phyloP scores from a whole-genome alignment of 495 filamentous ascomycete species.

The Aspergillus asperescens region DNA sequence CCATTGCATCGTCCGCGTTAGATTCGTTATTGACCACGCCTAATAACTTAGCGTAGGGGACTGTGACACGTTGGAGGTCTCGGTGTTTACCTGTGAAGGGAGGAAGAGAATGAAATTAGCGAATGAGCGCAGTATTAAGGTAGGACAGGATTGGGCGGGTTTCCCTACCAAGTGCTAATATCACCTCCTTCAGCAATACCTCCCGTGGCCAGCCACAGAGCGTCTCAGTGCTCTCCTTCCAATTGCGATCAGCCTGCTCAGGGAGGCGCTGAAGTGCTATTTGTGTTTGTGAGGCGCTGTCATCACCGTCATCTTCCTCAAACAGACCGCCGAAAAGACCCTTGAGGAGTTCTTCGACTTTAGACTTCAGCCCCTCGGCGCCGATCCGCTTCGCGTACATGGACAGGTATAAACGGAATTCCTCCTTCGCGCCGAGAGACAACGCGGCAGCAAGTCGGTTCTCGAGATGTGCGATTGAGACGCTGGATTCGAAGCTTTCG shows the following conservation, averaged over 20 bases:
- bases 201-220: constrained; percentile 86
- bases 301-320: constrained; percentile 27
- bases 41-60: constrained; percentile 78
- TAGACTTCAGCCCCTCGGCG: constrained; percentile 75
- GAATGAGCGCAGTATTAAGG: constrained; percentile 31
- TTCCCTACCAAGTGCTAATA: constrained; percentile 82
- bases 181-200: constrained; percentile 80
- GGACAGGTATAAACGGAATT: constrained; percentile 83
- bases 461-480: constrained; percentile 92
- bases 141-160: background rate
- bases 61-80: constrained; percentile 82
- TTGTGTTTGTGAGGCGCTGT: constrained; percentile 31
- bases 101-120: background rate
- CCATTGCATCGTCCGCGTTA: constrained; percentile 50
- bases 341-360: constrained; percentile 86
- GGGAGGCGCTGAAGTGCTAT: constrained; percentile 52
- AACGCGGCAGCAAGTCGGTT: constrained; percentile 88
- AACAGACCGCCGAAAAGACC: constrained; percentile 68
- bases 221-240: constrained; percentile 44
- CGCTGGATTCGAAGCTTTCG: constrained; percentile 83
- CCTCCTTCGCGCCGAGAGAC: constrained; percentile 77
- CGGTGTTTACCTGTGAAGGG: constrained; percentile 74
- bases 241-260: constrained; percentile 53
- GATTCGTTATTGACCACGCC: constrained; percentile 49
- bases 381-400: constrained; percentile 97